These are phyloP conservation scores for Penicillium sp. DNA, from an alignment of 2,329 filamentous ascomycete species.

Conservation along the genomic window DNA sequence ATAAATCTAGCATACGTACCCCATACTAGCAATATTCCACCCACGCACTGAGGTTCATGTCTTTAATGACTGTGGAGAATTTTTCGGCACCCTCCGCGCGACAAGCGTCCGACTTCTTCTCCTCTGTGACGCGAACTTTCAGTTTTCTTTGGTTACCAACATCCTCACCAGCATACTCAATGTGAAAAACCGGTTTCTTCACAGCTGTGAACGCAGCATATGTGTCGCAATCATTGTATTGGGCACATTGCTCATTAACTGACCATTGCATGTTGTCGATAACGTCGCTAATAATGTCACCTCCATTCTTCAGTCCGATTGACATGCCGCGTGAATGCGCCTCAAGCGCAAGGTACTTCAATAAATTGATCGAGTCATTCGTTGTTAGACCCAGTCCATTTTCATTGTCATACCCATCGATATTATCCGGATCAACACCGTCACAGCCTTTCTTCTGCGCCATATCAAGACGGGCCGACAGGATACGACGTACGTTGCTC, in stretches of 20 bases:
- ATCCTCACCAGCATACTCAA: conserved; percentile 67
- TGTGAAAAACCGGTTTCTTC: conserved; percentile 72
- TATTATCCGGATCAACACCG: conserved; percentile 72
- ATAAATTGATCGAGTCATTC: conserved; percentile 61
- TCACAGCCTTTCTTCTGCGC: conserved; percentile 68
- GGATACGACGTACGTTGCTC: conserved; percentile 64
- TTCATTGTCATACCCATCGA: conserved; percentile 68
- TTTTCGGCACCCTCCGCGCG: conserved; percentile 49
- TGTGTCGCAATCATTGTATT: conserved; percentile 63
- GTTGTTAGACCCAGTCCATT: conserved; percentile 65
- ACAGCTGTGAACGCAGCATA: conserved; percentile 63
- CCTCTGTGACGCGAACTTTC: conserved; percentile 35
- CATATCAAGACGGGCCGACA: conserved; percentile 62
- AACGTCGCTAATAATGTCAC: conserved; percentile 59
- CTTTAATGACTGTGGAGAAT: conserved; percentile 70
- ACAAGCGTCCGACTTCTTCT: conserved; percentile 51
- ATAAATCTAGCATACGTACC: background rate
- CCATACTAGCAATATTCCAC: conserved; percentile 56
- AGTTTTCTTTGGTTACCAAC: conserved; percentile 32
- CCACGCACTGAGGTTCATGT: conserved; percentile 67
- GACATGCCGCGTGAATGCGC: conserved; percentile 61
- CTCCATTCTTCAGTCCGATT: conserved; percentile 71
- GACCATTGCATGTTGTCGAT: conserved; percentile 63
- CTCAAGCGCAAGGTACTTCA: conserved; percentile 63
- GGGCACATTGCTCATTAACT: conserved; percentile 71